Conservation (phyloP, 2,329 filamentous ascomycete species). For the Pseudodiploospora longispora region DNA sequence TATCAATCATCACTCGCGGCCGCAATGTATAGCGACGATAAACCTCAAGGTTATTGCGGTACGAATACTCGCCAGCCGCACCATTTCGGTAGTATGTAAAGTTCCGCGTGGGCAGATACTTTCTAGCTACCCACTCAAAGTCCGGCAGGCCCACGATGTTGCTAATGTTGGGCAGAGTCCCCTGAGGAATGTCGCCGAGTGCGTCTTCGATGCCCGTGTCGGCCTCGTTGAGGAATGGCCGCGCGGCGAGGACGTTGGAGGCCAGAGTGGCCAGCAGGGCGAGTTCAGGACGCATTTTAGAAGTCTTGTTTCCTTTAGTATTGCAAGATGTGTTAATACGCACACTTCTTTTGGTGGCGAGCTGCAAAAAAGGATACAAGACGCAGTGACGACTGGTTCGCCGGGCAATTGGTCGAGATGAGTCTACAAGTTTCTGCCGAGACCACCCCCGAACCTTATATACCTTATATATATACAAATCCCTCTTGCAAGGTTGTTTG, state of each 20-base stretch:
- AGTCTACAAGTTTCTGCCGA: too few species aligned
- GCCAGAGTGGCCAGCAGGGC: constrained; percentile 16
- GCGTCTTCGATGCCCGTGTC: constrained; percentile 36
- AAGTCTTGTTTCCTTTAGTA: too few species aligned
- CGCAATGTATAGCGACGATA: constrained; percentile 40
- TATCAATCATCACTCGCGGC: constrained; percentile 42
- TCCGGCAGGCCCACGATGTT: constrained; percentile 42
- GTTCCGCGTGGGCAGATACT: constrained; percentile 35
- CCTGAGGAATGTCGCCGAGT: constrained; percentile 25
- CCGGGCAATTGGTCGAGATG: too few species aligned
- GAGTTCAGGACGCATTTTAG: too few species aligned
- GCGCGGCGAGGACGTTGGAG: constrained; percentile 30
- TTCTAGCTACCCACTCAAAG: constrained; percentile 45
- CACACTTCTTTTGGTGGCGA: too few species aligned
- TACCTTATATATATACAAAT: too few species aligned
- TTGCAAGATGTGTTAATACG: too few species aligned
- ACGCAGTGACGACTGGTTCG: too few species aligned
- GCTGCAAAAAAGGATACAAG: too few species aligned
- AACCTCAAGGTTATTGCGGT: constrained; percentile 49
- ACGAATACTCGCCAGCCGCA: constrained; percentile 47
- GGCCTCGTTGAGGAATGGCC: constrained; percentile 36
- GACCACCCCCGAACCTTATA: too few species aligned
- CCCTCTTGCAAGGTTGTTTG: too few species aligned
- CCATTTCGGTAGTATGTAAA: constrained; percentile 52
- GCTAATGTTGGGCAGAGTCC: constrained; percentile 33